Evolutionary conservation across 352 stramenopile genomes (phyloP), one percentile per base, ranked within the genome.

Genomic region (Discostella stelligera): DNA sequence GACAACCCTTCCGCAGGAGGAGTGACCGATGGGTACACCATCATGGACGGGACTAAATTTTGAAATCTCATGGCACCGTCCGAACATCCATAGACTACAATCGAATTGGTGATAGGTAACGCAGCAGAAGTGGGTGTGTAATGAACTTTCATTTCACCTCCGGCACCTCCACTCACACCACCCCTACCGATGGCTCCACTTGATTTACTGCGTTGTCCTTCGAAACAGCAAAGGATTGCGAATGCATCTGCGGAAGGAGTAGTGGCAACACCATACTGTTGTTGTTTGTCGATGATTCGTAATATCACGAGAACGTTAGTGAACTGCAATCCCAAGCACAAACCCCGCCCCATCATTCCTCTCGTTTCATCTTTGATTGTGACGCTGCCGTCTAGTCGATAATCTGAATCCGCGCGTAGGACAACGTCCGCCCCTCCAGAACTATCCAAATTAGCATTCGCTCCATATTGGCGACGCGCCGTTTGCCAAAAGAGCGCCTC

Each of bases 31-130:
- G 49, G 66, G 14, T 70, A 71, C n/a, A 74, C 23, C 39, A 66
- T 23, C 39, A 66, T 65, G 16, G 60, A 70, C 4, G 66, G 66
- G 0, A 69, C 39, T 54, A 83, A 79, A 69, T 87, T 80, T 44
- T 87, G 88, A 25, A 84, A 78, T 66, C 81, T 80, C 59, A 92
- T 66, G 13, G 41, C 76, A 55, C 87, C 87, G 65, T 92, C 87
- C 6, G 60, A 74, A 61, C 76, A 88, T 16, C 79, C 84, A 52
- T 91, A 74, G 2, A 90, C 25, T 13, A 91, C 6, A 25, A 82
- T 64, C 0, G 77, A 69, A 11, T 66, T 27, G 9, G 79, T 77
- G 2, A 92, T 32, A 6, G 86, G 75, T 25, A 90, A 2, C 4
- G 68, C 65, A n/a, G 81, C 71, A 2, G 79, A 82, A 0, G 66